phyloP scores from a whole-genome alignment of 257 asterid genomes.

The Cynanchum wilfordii region DNA sequence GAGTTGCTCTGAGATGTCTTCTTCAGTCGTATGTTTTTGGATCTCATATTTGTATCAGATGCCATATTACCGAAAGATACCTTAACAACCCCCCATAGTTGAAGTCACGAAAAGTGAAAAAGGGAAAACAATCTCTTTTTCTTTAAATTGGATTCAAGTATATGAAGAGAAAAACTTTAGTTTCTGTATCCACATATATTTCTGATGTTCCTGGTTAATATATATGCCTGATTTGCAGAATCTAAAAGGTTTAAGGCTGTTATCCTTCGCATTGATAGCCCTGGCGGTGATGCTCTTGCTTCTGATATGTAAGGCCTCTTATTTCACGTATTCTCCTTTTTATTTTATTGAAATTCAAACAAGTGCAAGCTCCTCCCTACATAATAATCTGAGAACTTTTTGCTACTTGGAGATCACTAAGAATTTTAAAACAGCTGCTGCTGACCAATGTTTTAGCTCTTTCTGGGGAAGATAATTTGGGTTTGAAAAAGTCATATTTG shows the following conservation, averaged over 20 bases:
- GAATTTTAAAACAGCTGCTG: not conserved
- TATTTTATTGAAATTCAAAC: constrained; percentile 6
- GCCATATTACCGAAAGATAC: not conserved
- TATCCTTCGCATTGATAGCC: constrained; percentile 90
- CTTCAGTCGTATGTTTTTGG: not conserved
- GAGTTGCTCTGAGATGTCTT: not conserved
- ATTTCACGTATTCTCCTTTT: constrained; percentile 1
- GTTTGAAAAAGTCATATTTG: not conserved
- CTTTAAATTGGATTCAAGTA: not conserved
- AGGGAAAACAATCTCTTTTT: not conserved
- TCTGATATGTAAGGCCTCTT: constrained; percentile 82
- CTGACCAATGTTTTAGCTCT: not conserved
- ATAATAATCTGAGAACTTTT: not conserved
- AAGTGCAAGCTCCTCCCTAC: not conserved
- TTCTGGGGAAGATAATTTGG: not conserved
- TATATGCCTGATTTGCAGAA: constrained; percentile 41
- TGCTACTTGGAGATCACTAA: not conserved
- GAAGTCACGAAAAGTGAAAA: not conserved
- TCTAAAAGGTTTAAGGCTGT: constrained; percentile 87
- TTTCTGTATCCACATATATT: not conserved
- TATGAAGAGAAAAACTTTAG: not conserved
- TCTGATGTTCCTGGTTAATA: not conserved
- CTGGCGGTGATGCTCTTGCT: constrained; percentile 99
- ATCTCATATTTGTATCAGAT: not conserved
- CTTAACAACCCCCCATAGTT: too few relatives aligned